phyloP scores from a whole-genome alignment of 2,329 filamentous ascomycete species.

The Penicillium aurantiogriseum region DNA sequence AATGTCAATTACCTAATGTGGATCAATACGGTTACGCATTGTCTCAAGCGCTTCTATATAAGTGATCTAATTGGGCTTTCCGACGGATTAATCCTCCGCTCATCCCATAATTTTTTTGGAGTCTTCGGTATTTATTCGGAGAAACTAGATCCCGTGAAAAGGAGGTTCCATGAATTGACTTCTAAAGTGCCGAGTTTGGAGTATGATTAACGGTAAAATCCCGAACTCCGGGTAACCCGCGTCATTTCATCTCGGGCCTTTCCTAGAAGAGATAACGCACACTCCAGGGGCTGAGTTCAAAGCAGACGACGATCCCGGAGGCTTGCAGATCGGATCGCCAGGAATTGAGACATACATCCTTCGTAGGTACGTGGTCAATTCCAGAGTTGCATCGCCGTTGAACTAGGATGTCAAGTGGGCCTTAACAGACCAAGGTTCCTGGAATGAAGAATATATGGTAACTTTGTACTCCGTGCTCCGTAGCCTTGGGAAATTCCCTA shows the following conservation, averaged over 20 bases:
- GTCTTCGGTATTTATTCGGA: constrained; percentile 24
- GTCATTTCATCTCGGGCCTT: constrained; percentile 8
- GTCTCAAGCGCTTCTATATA: background rate
- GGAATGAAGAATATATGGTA: background rate
- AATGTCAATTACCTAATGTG: constrained; percentile 7
- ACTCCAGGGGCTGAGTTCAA: constrained; percentile 14
- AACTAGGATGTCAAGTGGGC: constrained; percentile 6
- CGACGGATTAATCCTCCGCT: constrained; percentile 3
- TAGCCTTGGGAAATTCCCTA: background rate
- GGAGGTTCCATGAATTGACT: constrained; percentile 24
- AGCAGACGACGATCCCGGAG: constrained; percentile 22
- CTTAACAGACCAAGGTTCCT: constrained; percentile 10
- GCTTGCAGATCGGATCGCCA: constrained; percentile 30
- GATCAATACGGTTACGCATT: background rate
- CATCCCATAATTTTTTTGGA: constrained; percentile 1
- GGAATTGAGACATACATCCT: constrained; percentile 18
- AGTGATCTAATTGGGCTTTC: background rate
- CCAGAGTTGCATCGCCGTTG: constrained; percentile 22
- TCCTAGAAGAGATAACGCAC: constrained; percentile 14
- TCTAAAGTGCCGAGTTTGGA: constrained; percentile 20
- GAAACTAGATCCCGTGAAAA: constrained; percentile 13
- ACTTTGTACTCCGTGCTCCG: background rate
- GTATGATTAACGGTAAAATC: constrained; percentile 4
- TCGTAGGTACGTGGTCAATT: constrained; percentile 21
- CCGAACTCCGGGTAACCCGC: constrained; percentile 6